Percentiles rank a stretch among this genome's conserved stretches.
These are phyloP conservation scores for Phoma herbarum DNA, from an alignment of 2,329 filamentous ascomycete genomes.

Conservation along the genomic window DNA sequence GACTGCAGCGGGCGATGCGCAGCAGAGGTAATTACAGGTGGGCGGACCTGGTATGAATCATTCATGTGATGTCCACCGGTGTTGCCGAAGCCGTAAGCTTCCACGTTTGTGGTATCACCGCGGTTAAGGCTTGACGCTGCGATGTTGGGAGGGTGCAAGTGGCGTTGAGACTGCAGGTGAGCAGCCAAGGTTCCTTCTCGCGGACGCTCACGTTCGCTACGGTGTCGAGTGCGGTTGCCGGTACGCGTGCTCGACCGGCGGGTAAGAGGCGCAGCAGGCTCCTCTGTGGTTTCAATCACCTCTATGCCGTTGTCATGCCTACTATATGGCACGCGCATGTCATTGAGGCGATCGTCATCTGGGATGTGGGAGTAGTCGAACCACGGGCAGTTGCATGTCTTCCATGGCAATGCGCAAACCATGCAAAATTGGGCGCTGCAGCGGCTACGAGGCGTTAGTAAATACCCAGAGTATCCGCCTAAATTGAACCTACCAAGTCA, in stretches of 20 bases:
- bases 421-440: slow-evolving; percentile 89
- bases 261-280: slow-evolving; percentile 36
- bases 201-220: slow-evolving; percentile 47
- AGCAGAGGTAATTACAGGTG: slow-evolving; percentile 36
- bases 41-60: slow-evolving; percentile 55
- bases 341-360: slow-evolving; percentile 62
- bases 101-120: slow-evolving; percentile 37
- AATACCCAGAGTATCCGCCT: background rate
- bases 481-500: slow-evolving; percentile 73
- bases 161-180: slow-evolving; percentile 59
- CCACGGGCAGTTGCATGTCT: slow-evolving; percentile 82
- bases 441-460: slow-evolving; percentile 59
- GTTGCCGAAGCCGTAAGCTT: slow-evolving; percentile 62
- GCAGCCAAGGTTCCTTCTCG: slow-evolving; percentile 62
- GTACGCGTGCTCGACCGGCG: slow-evolving; percentile 38
- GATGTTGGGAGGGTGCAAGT: slow-evolving; percentile 35
- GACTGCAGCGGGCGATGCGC: slow-evolving; percentile 41
- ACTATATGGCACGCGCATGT: slow-evolving; percentile 46
- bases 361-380: slow-evolving; percentile 68
- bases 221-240: slow-evolving; percentile 31
- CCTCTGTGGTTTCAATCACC: slow-evolving; percentile 42
- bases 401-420: slow-evolving; percentile 83
- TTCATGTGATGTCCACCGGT: slow-evolving; percentile 68
- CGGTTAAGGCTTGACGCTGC: slow-evolving; percentile 51
- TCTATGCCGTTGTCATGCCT: slow-evolving; percentile 38